phyloP scores from a whole-genome alignment of 805 yeast species.

The Torulaspora microellipsoides region DNA sequence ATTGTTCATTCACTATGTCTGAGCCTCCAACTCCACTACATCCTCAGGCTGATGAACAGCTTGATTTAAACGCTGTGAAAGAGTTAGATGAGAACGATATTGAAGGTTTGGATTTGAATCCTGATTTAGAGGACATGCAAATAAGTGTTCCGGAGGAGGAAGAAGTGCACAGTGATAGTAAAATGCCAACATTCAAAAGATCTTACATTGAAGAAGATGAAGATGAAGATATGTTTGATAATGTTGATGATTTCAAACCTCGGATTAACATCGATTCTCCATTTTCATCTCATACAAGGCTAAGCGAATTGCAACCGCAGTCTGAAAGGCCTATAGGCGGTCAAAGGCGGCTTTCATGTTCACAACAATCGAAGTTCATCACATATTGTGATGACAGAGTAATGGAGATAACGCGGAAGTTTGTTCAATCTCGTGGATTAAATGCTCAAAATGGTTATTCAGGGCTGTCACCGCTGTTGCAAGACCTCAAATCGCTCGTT shows the following conservation, averaged over 20 bases:
- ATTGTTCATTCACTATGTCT: slow-evolving; percentile 12
- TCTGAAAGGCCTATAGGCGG: not conserved
- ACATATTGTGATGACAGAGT: slow-evolving; percentile 52
- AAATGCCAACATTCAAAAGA: slow-evolving; percentile 6
- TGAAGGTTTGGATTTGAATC: slow-evolving; percentile 26
- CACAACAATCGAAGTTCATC: slow-evolving; percentile 55
- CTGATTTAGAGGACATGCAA: slow-evolving; percentile 7
- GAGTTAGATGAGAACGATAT: slow-evolving; percentile 30
- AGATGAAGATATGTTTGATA: slow-evolving; percentile 21
- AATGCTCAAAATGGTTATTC: slow-evolving; percentile 31
- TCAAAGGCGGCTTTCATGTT: slow-evolving; percentile 34
- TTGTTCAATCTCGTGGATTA: slow-evolving; percentile 42
- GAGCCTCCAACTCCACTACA: slow-evolving; percentile 32
- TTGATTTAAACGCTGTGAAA: slow-evolving; percentile 21
- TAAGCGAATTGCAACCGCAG: slow-evolving; percentile 1
- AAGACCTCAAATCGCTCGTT: slow-evolving; percentile 45
- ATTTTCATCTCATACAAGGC: slow-evolving; percentile 24
- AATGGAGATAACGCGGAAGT: slow-evolving; percentile 51
- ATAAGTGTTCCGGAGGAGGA: not conserved
- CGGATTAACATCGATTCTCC: slow-evolving; percentile 30
- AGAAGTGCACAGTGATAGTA: not conserved
- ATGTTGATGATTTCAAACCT: slow-evolving; percentile 31
- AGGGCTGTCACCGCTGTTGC: slow-evolving; percentile 35
- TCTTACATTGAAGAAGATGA: slow-evolving; percentile 8
- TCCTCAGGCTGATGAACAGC: slow-evolving; percentile 26